Base-by-base conservation (phyloP, 2,329 filamentous ascomycete genomes). In the Xylariales sp. region DNA sequence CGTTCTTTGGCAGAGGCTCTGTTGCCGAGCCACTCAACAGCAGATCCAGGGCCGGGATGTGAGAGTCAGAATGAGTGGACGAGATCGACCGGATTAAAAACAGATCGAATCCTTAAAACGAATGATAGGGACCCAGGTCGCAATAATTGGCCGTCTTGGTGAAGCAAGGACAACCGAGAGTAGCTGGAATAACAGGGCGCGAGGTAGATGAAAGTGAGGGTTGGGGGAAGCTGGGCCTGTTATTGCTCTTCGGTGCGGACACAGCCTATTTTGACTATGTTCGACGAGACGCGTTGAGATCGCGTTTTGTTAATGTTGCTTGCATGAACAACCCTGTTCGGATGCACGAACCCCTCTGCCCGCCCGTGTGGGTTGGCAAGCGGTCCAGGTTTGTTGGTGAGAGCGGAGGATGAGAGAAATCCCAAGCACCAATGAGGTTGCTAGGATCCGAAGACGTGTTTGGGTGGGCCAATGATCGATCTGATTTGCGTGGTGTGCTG, bases 361-460 rank as follows among this genome's bases (percentile, higher is more conserved):
- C 27, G 20, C 14, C 11, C 21, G 32, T 34, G 24, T 27, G 24
- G 32, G 32, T 19, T 16, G 36, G 15, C 31, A 28, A 16, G 36
- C 36, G 36, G 36, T 39, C 36, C 36, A 39, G 36, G 36, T 27
- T 27, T n/a, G 36, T 39, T 39, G 36, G 36, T 36, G 25, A 16
- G 9, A 29, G 36, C 29, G 36, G 36, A 39, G 27, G 25, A 16
- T 18, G 31, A 20, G 36, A 31, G 12, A 18, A 39, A 19, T 6
- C 16, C 14, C 32, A 9, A 34, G 32, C 36, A 20, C 36, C 36
- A 39, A 39, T 39, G 36, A 39, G 36, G 25, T 19, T 18, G 24
- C 24, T 10, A 15, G 24, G 3, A 12, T 25, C 33, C 19, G 19
- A 22, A n/a, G 12, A n/a, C 20, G 33, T 20, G 36, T 39, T 24